Evolutionary conservation across 1,284 basidiomycete genomes (phyloP).

Genomic region (Farysia itapuensis): DNA sequence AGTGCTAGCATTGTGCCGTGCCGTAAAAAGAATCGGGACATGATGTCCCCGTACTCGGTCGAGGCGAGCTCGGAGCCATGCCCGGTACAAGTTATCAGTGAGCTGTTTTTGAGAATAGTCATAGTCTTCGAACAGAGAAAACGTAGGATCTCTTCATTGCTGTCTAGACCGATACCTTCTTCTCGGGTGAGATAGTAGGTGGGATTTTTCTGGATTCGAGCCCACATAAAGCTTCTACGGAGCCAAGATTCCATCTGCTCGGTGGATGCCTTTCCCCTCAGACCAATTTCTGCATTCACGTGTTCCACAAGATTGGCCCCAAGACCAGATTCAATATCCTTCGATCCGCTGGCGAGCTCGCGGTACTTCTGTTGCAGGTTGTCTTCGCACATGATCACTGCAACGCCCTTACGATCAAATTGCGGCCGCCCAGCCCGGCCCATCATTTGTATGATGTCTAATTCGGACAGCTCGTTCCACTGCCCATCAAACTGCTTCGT

Average conservation of each 20-base stretch:
- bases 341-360: slow-evolving; percentile 32
- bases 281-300: slow-evolving; percentile 46
- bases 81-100: slow-evolving; percentile 11
- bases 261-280: slow-evolving; percentile 8
- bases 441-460: slow-evolving; percentile 66
- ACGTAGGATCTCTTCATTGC: slow-evolving; percentile 25
- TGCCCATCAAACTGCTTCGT: slow-evolving; percentile 43
- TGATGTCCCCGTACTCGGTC: slow-evolving; percentile 44
- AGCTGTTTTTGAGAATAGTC: slow-evolving; percentile 10
- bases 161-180: slow-evolving; percentile 20
- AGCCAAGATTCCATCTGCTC: slow-evolving; percentile 25
- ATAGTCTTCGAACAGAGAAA: slow-evolving; percentile 24
- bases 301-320: slow-evolving; percentile 41
- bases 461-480: slow-evolving; percentile 43
- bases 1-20: slow-evolving; percentile 42
- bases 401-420: slow-evolving; percentile 68
- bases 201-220: slow-evolving; percentile 39
- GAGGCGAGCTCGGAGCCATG: slow-evolving; percentile 7
- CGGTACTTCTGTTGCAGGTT: slow-evolving; percentile 32
- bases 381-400: slow-evolving; percentile 51
- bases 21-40: slow-evolving; percentile 42
- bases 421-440: slow-evolving; percentile 81
- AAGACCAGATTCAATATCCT: slow-evolving; percentile 40
- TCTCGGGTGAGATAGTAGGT: slow-evolving; percentile 30
- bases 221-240: slow-evolving; percentile 36